phyloP scores from a whole-genome alignment of 495 filamentous ascomycete species.

The Lasiosphaeris hirsuta region DNA sequence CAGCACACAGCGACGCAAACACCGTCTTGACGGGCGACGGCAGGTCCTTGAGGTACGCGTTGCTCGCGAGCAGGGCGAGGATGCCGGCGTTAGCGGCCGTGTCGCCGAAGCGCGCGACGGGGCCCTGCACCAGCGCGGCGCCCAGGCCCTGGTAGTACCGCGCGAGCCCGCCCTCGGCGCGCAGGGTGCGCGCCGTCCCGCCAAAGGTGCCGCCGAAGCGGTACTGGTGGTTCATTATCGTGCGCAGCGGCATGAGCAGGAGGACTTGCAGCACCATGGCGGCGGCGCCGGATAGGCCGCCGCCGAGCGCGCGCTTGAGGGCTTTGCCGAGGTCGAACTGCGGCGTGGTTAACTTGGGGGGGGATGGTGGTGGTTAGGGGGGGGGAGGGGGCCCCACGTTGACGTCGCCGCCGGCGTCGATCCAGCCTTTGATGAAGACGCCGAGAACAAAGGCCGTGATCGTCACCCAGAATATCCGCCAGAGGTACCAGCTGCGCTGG shows the following conservation, averaged over 20 bases:
- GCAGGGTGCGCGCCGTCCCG: constrained; percentile 22
- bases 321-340: constrained; percentile 30
- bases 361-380: background rate
- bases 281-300: constrained; percentile 31
- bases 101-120: constrained; percentile 33
- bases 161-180: constrained; percentile 24
- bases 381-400: constrained; percentile 22
- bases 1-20: constrained; percentile 33
- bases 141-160: constrained; percentile 35
- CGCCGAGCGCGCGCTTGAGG: constrained; percentile 30
- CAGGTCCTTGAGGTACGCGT: constrained; percentile 29
- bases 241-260: constrained; percentile 35
- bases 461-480: constrained; percentile 26
- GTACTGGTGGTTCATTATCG: constrained; percentile 40
- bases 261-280: constrained; percentile 37
- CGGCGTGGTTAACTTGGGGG: background rate
- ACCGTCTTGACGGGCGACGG: constrained; percentile 30
- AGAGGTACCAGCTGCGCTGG: constrained; percentile 14
- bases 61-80: constrained; percentile 30
- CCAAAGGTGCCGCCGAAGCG: constrained; percentile 30
- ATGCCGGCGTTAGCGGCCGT: constrained; percentile 38
- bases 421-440: constrained; percentile 33
- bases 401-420: constrained; percentile 29
- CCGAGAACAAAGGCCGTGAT: constrained; percentile 15
- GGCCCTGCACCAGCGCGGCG: constrained; percentile 33